A percentile compares a stretch with the other conserved stretches of the same genome.
Conservation (phyloP, 2,329 filamentous ascomycete genomes). For the Chrysosporium keratinophilum region DNA sequence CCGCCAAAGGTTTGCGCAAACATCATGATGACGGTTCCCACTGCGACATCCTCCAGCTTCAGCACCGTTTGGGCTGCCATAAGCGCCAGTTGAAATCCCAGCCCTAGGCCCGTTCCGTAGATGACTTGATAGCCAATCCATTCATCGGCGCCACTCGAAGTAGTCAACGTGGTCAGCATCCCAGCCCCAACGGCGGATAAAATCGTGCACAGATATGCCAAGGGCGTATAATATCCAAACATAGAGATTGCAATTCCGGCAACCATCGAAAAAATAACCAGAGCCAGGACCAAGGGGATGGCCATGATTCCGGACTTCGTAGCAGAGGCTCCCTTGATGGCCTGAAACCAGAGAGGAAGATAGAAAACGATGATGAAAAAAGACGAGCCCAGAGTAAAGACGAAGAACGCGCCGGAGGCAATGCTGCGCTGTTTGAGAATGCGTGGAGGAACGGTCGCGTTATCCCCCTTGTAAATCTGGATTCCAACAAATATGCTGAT, state of each 20-base stretch:
- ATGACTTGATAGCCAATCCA: slow-evolving; percentile 25
- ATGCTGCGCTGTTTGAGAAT: slow-evolving; percentile 18
- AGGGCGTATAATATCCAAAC: slow-evolving; percentile 21
- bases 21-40: slow-evolving; percentile 20
- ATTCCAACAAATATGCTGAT: slow-evolving; percentile 33
- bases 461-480: slow-evolving; percentile 24
- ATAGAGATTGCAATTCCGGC: slow-evolving; percentile 11
- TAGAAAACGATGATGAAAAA: slow-evolving; percentile 19
- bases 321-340: slow-evolving; percentile 33
- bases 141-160: slow-evolving; percentile 16
- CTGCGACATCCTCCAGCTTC: slow-evolving; percentile 16
- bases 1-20: slow-evolving; percentile 21
- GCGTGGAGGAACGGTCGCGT: slow-evolving; percentile 25
- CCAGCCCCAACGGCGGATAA: slow-evolving; percentile 23
- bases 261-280: slow-evolving; percentile 21
- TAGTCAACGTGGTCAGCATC: slow-evolving; percentile 24
- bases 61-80: slow-evolving; percentile 21
- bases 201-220: slow-evolving; percentile 18
- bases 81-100: slow-evolving; percentile 19
- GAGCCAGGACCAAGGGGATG: slow-evolving; percentile 30
- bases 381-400: slow-evolving; percentile 8
- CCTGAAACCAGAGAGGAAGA: slow-evolving; percentile 35
- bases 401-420: slow-evolving; percentile 8
- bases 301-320: slow-evolving; percentile 28
- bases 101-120: slow-evolving; percentile 20